Evolutionary conservation across 331 rosid genomes (phyloP).

Genomic region (Malus hybrid): DNA sequence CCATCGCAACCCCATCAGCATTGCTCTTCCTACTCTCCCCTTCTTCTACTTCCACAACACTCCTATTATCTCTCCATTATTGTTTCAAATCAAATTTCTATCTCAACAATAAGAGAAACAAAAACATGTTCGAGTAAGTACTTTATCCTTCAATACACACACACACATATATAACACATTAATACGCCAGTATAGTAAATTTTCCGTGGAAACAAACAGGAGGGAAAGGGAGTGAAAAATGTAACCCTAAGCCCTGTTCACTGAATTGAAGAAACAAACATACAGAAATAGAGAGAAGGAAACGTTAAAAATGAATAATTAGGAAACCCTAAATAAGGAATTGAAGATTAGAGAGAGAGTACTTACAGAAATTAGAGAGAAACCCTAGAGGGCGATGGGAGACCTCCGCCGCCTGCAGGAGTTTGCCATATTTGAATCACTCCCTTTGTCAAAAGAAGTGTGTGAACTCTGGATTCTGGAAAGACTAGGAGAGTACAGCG

Average conservation of each 20-base stretch:
- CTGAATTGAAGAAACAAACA: neutral
- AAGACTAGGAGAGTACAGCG: no score
- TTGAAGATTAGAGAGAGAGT: neutral
- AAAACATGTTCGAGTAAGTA: no score
- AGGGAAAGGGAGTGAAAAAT: neutral
- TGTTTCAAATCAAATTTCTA: no score
- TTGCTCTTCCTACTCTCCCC: no score
- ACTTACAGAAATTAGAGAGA: neutral
- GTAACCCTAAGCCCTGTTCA: neutral
- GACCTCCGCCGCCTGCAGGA: neutral
- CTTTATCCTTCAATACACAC: no score
- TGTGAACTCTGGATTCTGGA: no score
- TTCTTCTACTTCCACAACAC: no score
- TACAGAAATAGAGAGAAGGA: neutral
- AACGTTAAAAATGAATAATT: neutral
- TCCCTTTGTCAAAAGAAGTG: neutral
- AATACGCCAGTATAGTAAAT: no score
- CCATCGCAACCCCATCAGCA: slow-evolving; percentile 62
- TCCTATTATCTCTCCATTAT: no score
- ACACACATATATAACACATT: no score
- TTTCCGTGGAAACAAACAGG: no score
- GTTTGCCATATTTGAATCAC: neutral
- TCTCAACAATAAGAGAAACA: no score
- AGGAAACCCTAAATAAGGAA: neutral
- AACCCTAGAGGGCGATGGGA: slow-evolving; percentile 4